Base-by-base conservation (phyloP, 441 rosid species). In the Adansonia grandidieri region DNA sequence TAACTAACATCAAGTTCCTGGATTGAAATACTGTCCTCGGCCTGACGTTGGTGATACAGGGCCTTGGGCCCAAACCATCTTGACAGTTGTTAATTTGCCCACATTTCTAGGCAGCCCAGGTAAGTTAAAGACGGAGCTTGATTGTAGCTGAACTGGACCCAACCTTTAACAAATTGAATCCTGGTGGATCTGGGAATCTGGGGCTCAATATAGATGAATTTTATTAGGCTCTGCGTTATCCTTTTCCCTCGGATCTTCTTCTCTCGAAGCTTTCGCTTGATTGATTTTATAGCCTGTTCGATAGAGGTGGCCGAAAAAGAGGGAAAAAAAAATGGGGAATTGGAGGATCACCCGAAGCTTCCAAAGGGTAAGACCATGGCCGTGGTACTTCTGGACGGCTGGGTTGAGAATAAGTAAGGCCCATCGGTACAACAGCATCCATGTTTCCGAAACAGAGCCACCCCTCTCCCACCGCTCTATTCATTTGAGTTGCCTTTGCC, bases 401-500 rank as follows among this genome's bases (percentile, higher is more conserved):
- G 99, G 99, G 99, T 97, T 8, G 99, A 96, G 87, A 88, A 91
- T 78, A 93, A 88, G 90, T 78, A 93, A 83, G 17, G 93, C 97
- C 28, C 96, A 94, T 84, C 85, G 87, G 64, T 96, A 87, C 79
- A 96, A 96, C 54, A 92, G 99, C 80, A 96, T 96, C 86, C 96
- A 94, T 78, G 87, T 89, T 53, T 98, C 98, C 40, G 88, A 92
- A 10, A 96, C 99, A 89, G 85, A n/a, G 85, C n/a, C 40, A 3
- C 40, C 5, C 40, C 40, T 37, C 40, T 37, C 5, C 40, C 40
- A 37, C 40, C 40, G 40, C 40, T 37, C 40, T 37, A 37, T 37
- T 37, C 40, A 37, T 37, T 37, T 53, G 8, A 53, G 58, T 15
- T 53, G 58, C 58, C 58, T 53, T 53, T 50, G 14, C 14, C 53